Percentiles rank a stretch among this genome's conserved stretches.
These are phyloP conservation scores for Salicornia ramosissima DNA, from an alignment of 148 eudicot genomes.

Conservation along the genomic window DNA sequence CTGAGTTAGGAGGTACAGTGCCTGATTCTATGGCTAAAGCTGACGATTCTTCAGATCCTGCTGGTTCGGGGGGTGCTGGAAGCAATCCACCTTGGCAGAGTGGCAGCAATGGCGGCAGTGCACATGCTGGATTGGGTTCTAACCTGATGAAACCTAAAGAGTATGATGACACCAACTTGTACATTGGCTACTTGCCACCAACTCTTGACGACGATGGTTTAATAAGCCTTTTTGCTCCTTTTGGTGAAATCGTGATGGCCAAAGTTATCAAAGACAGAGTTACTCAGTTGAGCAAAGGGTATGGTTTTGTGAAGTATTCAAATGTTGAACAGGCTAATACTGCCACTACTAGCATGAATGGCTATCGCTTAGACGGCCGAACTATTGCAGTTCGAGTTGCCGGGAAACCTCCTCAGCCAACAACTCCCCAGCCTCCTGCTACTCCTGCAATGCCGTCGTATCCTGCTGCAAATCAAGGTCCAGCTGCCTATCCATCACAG, in stretches of 20 bases:
- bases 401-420: slow-evolving; percentile 79
- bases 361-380: slow-evolving; percentile 64
- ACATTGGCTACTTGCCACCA: slow-evolving; percentile 81
- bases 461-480: slow-evolving; percentile 42
- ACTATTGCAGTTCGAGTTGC: slow-evolving; percentile 89
- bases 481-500: slow-evolving; percentile 64
- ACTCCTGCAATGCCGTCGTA: slow-evolving; percentile 43
- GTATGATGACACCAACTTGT: slow-evolving; percentile 73
- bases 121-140: slow-evolving; percentile 51
- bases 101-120: slow-evolving; percentile 26
- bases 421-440: slow-evolving; percentile 61
- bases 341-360: slow-evolving; percentile 79
- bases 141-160: slow-evolving; percentile 48
- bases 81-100: slow-evolving; percentile 59
- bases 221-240: slow-evolving; percentile 61
- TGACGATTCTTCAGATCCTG: slow-evolving; percentile 29
- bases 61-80: slow-evolving; percentile 43
- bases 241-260: slow-evolving; percentile 80
- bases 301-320: slow-evolving; percentile 90
- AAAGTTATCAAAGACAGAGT: slow-evolving; percentile 74
- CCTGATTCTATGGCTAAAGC: slow-evolving; percentile 53
- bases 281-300: slow-evolving; percentile 77
- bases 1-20: slow-evolving; percentile 77
- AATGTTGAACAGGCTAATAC: slow-evolving; percentile 62
- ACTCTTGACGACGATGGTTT: slow-evolving; percentile 74